Conservation (phyloP, 352 stramenopile species). For the Achlya hypogyna region DNA sequence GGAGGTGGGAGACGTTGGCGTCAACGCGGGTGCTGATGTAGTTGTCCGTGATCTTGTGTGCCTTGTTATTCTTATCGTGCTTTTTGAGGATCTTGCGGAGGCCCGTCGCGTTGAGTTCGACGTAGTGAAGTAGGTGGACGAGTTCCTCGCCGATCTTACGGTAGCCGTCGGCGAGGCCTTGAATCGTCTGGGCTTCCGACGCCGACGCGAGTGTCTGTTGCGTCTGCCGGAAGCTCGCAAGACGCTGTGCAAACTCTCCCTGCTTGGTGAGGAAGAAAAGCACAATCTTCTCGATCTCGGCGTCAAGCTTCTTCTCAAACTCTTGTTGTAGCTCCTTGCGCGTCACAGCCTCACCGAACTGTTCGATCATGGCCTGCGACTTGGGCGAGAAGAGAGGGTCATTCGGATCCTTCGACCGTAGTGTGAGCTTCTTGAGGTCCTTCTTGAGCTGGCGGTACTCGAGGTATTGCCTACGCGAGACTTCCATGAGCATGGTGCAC, state of each 20-base stretch:
- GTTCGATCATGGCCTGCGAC: neutral
- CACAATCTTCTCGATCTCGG: conserved; percentile 73
- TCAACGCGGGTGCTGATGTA: conserved; percentile 74
- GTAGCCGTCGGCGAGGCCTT: conserved; percentile 51
- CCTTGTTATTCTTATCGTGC: conserved; percentile 78
- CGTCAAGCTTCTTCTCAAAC: conserved; percentile 69
- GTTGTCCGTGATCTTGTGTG: conserved; percentile 78
- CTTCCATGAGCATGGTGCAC: neutral
- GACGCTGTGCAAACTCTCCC: conserved; percentile 68
- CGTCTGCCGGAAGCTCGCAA: conserved; percentile 39
- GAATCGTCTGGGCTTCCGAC: conserved; percentile 46
- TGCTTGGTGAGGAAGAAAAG: conserved; percentile 81
- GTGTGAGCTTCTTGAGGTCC: conserved; percentile 60
- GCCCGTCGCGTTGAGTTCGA: conserved; percentile 79
- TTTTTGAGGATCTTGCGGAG: conserved; percentile 88
- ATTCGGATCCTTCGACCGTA: conserved; percentile 33
- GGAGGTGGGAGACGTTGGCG: conserved; percentile 72
- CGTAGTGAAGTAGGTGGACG: conserved; percentile 72
- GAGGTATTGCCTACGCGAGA: conserved; percentile 58
- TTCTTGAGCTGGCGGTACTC: conserved; percentile 89
- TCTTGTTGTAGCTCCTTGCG: conserved; percentile 37
- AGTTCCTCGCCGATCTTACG: conserved; percentile 69
- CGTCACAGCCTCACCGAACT: conserved; percentile 17
- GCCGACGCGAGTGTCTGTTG: conserved; percentile 31
- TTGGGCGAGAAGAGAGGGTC: conserved; percentile 6